Evolutionary conservation across 176 grass and related monocot species (phyloP), one percentile per base, ranked within the genome.

Genomic region (Aegilops sharonensis): DNA sequence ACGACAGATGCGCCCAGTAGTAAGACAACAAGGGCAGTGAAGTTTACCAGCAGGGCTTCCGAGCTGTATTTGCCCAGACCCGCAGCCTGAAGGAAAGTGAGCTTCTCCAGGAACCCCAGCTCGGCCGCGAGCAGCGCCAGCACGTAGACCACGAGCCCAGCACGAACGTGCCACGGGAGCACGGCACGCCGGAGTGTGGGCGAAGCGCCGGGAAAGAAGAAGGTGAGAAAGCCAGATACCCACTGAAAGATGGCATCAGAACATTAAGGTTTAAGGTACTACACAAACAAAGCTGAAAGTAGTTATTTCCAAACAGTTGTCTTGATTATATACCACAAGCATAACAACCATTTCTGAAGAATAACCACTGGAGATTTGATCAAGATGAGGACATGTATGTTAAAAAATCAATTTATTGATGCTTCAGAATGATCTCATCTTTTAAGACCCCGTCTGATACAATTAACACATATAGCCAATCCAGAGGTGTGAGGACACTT

Each of bases 101-200:
- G 88, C 89, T 98, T 98, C 88, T 95, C 97, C 59, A 94, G 72
- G 61, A 98, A 94, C 15, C 97, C 97, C 37, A 98, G 80, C 71
- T 94, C 88, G 1, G 88, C 89, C 1, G 39, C 91, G 1, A 85
- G 84, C 3, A 98, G 11, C 0, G 82, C 82, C 25, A 92, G 76
- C 24, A 91, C 2, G 62, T 90, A 98, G 74, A 91, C 35, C 9
- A 92, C 34, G 60, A 95, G 75, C 7, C 94, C 94, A 0, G 83
- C 79, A 23, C 87, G 65, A 5, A 71, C 68, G 0, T 98, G 97
- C 90, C 94, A 94, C 6, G 92, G 94, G 18, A 96, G 79, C 17
- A 70, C 27, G 13, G 66, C 30, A 39, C 52, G 64, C 17, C 84
- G 88, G 1, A 71, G 5, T 31, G 87, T 56, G 3, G 65, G 56